phyloP scores from a whole-genome alignment of 163 green algal species.

The Chlorella variabilis region DNA sequence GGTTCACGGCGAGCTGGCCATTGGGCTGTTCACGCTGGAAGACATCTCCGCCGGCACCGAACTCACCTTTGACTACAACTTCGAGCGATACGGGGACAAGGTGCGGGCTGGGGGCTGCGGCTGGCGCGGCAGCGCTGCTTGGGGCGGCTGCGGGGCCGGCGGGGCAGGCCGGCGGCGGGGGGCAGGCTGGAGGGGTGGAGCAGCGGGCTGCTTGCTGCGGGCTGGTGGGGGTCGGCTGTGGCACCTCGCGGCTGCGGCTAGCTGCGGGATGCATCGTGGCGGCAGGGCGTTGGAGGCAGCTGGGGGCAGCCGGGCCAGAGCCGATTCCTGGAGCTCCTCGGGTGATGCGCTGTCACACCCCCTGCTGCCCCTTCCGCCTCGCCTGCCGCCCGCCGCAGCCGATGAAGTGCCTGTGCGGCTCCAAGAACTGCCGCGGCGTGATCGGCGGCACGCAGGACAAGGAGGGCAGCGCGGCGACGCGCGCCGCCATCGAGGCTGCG shows the following conservation, averaged over 20 bases:
- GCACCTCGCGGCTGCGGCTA: no score
- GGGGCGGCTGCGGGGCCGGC: no score
- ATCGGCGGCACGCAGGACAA: conserved; percentile 80
- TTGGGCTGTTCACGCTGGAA: conserved; percentile 89
- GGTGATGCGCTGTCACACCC: no score
- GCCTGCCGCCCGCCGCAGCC: conserved; percentile 56
- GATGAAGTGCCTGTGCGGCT: conserved; percentile 92
- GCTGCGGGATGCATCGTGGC: no score
- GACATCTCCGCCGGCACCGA: conserved; percentile 85
- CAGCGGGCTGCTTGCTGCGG: no score
- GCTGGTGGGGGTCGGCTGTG: no score
- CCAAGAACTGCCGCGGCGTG: conserved; percentile 82
- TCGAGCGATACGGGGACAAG: conserved; percentile 96
- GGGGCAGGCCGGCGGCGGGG: no score
- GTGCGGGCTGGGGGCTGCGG: background rate
- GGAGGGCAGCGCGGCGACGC: background rate
- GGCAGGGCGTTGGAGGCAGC: no score
- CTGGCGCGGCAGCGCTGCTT: no score
- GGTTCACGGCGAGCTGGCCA: conserved; percentile 93
- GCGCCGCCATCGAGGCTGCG: background rate
- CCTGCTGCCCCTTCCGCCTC: background rate
- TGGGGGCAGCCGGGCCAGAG: no score
- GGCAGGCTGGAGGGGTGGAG: no score
- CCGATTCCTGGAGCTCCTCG: no score
- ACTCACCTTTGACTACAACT: conserved; percentile 99